Conservation (phyloP, 2,329 filamentous ascomycete genomes). For the Scortechinia acanthostroma region DNA sequence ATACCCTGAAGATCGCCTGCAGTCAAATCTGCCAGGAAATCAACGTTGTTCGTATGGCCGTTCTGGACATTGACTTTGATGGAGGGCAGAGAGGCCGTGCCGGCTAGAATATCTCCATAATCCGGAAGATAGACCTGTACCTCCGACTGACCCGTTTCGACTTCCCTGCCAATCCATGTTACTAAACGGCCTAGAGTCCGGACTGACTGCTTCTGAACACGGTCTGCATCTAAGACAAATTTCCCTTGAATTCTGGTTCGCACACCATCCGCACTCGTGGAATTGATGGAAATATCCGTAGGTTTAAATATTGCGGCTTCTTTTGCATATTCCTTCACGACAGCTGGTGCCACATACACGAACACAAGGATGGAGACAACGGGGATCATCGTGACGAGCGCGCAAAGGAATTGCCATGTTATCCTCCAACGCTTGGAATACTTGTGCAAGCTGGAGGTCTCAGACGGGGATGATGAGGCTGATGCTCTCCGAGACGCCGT, state of each 20-base stretch:
- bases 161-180: slow-evolving; percentile 72
- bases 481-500: slow-evolving; percentile 9
- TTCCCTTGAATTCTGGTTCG: slow-evolving; percentile 74
- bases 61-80: slow-evolving; percentile 73
- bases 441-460: too few species aligned
- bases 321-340: slow-evolving; percentile 79
- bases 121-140: slow-evolving; percentile 77
- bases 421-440: slow-evolving; percentile 21
- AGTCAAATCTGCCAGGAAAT: slow-evolving; percentile 70
- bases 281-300: slow-evolving; percentile 76
- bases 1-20: slow-evolving; percentile 74
- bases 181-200: slow-evolving; percentile 70
- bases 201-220: slow-evolving; percentile 65
- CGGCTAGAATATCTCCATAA: slow-evolving; percentile 71
- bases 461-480: background rate
- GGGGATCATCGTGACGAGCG: slow-evolving; percentile 59
- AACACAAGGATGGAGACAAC: slow-evolving; percentile 66
- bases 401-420: slow-evolving; percentile 74
- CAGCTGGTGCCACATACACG: slow-evolving; percentile 74
- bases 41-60: slow-evolving; percentile 68
- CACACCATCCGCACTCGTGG: slow-evolving; percentile 73
- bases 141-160: slow-evolving; percentile 67
- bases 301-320: slow-evolving; percentile 76
- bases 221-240: slow-evolving; percentile 72
- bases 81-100: slow-evolving; percentile 69